These are phyloP conservation scores for Spatholobus suberectus DNA, from an alignment of 306 rosid genomes.

Conservation along the genomic window DNA sequence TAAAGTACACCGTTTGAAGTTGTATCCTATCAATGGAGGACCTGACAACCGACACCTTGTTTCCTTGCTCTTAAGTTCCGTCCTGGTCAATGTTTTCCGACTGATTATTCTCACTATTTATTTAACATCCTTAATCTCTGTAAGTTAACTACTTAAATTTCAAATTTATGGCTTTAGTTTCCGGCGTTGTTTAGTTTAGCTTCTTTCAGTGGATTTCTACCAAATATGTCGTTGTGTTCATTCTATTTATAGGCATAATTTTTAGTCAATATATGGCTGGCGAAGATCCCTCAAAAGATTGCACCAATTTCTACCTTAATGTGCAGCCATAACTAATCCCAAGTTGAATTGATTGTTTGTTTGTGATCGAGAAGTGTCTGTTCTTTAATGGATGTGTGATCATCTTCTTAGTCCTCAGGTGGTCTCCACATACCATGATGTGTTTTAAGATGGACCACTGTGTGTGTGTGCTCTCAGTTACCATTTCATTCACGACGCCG, in stretches of 20 bases:
- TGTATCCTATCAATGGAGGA: not conserved
- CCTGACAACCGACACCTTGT: conserved; percentile 32
- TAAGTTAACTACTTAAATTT: too few relatives aligned
- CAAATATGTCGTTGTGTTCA: not conserved
- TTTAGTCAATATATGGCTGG: not conserved
- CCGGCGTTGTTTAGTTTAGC: not conserved
- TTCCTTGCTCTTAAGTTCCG: conserved; percentile 16
- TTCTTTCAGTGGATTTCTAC: not conserved
- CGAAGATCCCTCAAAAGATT: not conserved
- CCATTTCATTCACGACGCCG: conserved; percentile 29
- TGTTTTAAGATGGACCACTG: conserved; percentile 34
- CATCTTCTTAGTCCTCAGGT: conserved; percentile 28
- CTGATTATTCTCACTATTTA: not conserved
- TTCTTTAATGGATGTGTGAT: conserved; percentile 34
- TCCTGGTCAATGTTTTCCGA: not conserved
- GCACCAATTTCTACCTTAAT: not conserved
- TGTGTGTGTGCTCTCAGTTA: conserved; percentile 26
- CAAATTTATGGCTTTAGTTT: too few relatives aligned
- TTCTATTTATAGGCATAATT: not conserved
- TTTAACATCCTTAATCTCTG: not conserved
- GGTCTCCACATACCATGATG: conserved; percentile 41
- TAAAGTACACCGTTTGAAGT: conserved; percentile 8
- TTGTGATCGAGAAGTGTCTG: conserved; percentile 22
- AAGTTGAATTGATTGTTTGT: conserved; percentile 37
- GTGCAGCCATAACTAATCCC: not conserved